Conservation (phyloP, 441 rosid species). For the Croton laevigatus region DNA sequence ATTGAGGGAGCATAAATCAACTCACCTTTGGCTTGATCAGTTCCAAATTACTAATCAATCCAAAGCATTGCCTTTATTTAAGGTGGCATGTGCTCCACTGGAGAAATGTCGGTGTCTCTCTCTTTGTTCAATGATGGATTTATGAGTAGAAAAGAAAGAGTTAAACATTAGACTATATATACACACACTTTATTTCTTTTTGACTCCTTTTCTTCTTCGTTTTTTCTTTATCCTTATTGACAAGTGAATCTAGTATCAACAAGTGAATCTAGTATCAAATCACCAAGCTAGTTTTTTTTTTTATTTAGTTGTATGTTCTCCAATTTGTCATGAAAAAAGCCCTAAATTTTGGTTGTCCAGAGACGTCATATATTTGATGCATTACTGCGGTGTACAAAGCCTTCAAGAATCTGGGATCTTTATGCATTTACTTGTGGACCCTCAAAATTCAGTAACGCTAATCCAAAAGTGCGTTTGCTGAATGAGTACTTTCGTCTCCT, state of each 20-base stretch:
- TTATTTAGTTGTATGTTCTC: background rate
- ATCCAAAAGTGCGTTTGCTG: constrained; percentile 85
- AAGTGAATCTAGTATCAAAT: background rate
- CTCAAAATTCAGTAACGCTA: constrained; percentile 57
- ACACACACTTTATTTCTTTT: background rate
- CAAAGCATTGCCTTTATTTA: background rate
- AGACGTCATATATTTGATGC: constrained; percentile 76
- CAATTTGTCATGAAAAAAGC: background rate
- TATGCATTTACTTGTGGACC: constrained; percentile 84
- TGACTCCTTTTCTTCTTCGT: background rate
- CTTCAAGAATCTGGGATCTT: constrained; percentile 78
- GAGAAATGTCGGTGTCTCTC: background rate
- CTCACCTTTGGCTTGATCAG: background rate
- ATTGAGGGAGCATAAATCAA: background rate
- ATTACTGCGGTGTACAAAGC: constrained; percentile 54
- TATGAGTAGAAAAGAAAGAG: background rate
- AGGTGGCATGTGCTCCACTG: background rate
- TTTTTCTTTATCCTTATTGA: background rate
- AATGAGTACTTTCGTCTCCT: constrained; percentile 95
- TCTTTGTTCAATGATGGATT: constrained; percentile 5
- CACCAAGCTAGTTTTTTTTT: background rate
- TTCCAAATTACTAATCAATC: background rate
- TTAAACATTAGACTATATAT: background rate
- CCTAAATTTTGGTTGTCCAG: constrained; percentile 37
- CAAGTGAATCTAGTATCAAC: background rate